Conservation (phyloP, 129 eudicot genomes). For the Escallonia herrerae region DNA sequence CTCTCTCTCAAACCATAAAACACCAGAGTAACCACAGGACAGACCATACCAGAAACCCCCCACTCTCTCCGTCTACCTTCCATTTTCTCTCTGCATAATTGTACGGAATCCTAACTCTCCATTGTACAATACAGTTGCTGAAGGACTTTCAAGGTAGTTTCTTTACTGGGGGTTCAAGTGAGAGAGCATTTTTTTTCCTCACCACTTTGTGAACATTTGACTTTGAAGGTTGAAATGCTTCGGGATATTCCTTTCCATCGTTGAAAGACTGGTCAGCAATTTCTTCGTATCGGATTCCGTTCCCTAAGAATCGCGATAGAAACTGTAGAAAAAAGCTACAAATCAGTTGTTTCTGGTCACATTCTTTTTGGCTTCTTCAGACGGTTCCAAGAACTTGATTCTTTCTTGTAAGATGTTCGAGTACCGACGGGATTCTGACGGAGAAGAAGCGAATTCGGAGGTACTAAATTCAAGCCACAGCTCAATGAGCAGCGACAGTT, state of each 20-base stretch:
- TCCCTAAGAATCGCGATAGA: not conserved
- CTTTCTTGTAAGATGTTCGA: slow-evolving; percentile 17
- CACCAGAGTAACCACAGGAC: not conserved
- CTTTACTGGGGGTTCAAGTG: no score
- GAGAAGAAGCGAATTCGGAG: slow-evolving; percentile 18
- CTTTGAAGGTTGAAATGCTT: no score
- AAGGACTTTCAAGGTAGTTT: no score
- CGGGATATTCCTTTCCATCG: slow-evolving; percentile 10
- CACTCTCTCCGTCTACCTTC: not conserved
- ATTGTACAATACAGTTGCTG: no score
- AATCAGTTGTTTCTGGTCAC: not conserved
- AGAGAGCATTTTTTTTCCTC: no score
- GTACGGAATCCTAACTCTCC: not conserved
- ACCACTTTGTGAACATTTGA: no score
- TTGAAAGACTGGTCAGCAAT: not conserved
- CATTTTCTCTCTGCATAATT: not conserved
- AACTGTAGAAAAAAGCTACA: not conserved
- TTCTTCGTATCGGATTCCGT: not conserved
- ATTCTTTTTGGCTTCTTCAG: not conserved
- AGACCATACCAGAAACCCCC: not conserved
- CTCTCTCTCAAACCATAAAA: no score
- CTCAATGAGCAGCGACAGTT: slow-evolving; percentile 60
- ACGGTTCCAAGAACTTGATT: not conserved
- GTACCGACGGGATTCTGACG: slow-evolving; percentile 17
- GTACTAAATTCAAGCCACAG: slow-evolving; percentile 31